Percentiles rank a stretch among this genome's conserved stretches.
Evolutionary conservation across 73 alveolate genomes (phyloP).

Genomic region (Breviolum minutum): DNA sequence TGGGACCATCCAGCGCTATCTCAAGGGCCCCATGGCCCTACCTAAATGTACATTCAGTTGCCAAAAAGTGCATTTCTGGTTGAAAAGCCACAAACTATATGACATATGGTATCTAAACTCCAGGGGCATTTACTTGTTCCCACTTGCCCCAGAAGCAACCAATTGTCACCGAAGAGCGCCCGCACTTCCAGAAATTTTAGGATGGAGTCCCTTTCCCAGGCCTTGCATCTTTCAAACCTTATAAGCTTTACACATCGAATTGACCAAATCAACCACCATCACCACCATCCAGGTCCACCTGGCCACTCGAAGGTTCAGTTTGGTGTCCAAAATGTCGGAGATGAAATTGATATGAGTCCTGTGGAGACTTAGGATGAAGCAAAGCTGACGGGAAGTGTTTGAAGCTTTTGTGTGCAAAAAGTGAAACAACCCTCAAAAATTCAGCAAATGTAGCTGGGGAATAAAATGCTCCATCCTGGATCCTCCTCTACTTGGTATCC

Average conservation of each 20-base stretch:
- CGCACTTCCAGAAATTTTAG: not conserved
- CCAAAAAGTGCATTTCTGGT: too few species aligned
- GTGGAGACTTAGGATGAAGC: not conserved
- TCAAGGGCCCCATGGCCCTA: too few species aligned
- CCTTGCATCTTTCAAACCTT: too few species aligned
- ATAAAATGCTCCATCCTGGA: not conserved
- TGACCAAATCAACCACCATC: not conserved
- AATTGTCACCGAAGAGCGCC: not conserved
- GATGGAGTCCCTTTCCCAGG: not conserved
- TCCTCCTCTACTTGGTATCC: not conserved
- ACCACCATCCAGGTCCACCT: not conserved
- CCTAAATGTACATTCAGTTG: too few species aligned
- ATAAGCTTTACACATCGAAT: not conserved
- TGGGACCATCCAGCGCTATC: too few species aligned
- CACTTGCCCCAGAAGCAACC: too few species aligned
- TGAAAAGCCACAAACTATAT: too few species aligned
- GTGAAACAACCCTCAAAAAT: not conserved
- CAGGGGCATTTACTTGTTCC: too few species aligned
- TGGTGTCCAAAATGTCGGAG: slow-evolving; percentile 56
- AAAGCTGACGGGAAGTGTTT: not conserved
- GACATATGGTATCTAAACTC: too few species aligned
- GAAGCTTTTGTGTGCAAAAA: not conserved
- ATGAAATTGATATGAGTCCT: slow-evolving; percentile 70
- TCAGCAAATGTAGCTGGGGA: not conserved
- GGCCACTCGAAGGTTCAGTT: slow-evolving; percentile 63